Evolutionary conservation across 2,329 filamentous ascomycete species (phyloP), one percentile per base, ranked within the genome.

Genomic region (Phymatotrichopsis omnivora): DNA sequence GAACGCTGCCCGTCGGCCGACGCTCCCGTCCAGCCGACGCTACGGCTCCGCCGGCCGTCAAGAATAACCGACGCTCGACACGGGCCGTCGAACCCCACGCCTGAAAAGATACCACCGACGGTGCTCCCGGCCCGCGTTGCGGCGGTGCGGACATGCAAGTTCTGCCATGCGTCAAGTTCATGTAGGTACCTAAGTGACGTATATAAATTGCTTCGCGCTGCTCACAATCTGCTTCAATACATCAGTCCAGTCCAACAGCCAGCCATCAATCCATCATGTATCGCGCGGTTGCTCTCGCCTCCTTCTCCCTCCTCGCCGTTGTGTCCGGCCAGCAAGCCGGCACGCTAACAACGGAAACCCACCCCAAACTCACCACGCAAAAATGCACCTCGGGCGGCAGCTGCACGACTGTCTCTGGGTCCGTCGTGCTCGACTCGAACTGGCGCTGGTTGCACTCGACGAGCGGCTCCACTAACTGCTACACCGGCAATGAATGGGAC

Each of bases 391-490:
- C 62, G 17, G 64, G 62, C 45, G 71, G 72, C 40, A 64, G 63
- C 24, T 78, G 75, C 64, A 68, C 63, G 20, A 74, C 60, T 2
- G 70, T 72, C 54, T 56, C 59, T 30, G 72, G 69, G 31, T 69
- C 67, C 27, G 65, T 78, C 39, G 71, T 72, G 42, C 62, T 78
- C 55, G 73, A 76, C 56, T 56, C 70, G 51, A 76, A 75, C 63
- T 76, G 72, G 72, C 67, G 73, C 42, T 76, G 73, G 73, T 60
- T 74, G 39, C 71, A 76, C 60, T 61, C 63, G 25, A 66, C 62
- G 30, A 56, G 59, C 4, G 66, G 67, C 32, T 69, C 65, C 52
- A 71, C 65, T 56, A 77, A 77, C 64, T 76, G 73, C 65, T 76
- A 75, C 62, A 67, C 63, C 4, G 72, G 71, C 38, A 75, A 74